These are phyloP conservation scores for Cardamine occulta DNA, from an alignment of 345 rosid genomes.

Conservation along the genomic window DNA sequence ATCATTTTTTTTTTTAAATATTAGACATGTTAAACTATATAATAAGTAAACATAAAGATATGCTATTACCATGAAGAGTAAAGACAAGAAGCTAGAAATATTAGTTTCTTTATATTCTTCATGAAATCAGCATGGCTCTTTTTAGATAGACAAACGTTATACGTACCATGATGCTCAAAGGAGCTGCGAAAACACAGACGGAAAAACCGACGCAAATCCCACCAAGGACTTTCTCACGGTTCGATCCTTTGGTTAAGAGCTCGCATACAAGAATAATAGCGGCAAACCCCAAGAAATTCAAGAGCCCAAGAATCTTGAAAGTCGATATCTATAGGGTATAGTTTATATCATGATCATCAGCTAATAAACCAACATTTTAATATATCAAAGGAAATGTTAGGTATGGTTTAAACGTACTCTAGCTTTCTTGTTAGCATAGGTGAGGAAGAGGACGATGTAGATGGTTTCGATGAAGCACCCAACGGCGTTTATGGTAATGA, in stretches of 20 bases:
- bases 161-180: constrained; percentile 61
- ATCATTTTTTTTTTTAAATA: not conserved
- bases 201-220: constrained; percentile 59
- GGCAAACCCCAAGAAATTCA: constrained; percentile 56
- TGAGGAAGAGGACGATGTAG: constrained; percentile 62
- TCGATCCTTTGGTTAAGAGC: constrained; percentile 49
- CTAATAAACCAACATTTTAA: not conserved
- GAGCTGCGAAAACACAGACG: constrained; percentile 62
- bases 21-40: constrained; percentile 26
- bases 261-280: constrained; percentile 48
- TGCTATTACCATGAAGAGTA: not conserved
- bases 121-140: not conserved
- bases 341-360: constrained; percentile 25
- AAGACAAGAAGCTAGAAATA: not conserved
- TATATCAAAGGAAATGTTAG: not conserved
- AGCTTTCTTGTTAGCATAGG: constrained; percentile 57
- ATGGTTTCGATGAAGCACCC: constrained; percentile 66
- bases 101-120: not conserved
- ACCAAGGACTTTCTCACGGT: constrained; percentile 54
- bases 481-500: constrained; percentile 64
- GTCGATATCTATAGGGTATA: constrained; percentile 47
- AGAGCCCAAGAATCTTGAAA: constrained; percentile 52
- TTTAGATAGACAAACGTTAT: not conserved
- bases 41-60: constrained; percentile 23
- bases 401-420: constrained; percentile 46